Percentiles rank a stretch among this genome's conserved stretches.
These are phyloP conservation scores for Penicillium brasilianum DNA, from an alignment of 2,329 filamentous ascomycete species.

Conservation along the genomic window DNA sequence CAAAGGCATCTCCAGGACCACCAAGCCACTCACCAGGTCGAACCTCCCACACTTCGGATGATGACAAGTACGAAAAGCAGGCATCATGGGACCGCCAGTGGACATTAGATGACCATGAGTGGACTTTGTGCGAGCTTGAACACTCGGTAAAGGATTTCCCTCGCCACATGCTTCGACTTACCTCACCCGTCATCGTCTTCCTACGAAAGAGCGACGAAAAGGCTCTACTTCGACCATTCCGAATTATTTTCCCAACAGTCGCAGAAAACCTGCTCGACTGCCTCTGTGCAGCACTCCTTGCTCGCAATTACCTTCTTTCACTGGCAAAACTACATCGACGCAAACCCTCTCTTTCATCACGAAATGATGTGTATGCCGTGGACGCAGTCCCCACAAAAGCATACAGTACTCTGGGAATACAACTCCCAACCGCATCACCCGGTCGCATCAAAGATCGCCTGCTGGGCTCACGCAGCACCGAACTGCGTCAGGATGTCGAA, in stretches of 20 bases:
- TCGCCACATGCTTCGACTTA: conserved; percentile 42
- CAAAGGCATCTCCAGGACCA: conserved; percentile 23
- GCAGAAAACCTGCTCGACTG: conserved; percentile 42
- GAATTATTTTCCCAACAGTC: conserved; percentile 43
- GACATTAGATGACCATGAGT: conserved; percentile 48
- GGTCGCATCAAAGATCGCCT: conserved; percentile 37
- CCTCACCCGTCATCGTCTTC: conserved; percentile 47
- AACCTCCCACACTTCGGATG: conserved; percentile 33
- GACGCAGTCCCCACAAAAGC: conserved; percentile 43
- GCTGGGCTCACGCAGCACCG: conserved; percentile 36
- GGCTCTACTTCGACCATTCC: conserved; percentile 40
- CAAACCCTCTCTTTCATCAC: conserved; percentile 26
- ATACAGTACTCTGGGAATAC: conserved; percentile 40
- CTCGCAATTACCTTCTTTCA: conserved; percentile 44
- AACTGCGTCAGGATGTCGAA: conserved; percentile 41
- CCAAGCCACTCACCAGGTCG: conserved; percentile 23
- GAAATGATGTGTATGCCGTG: conserved; percentile 27
- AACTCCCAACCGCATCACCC: conserved; percentile 34
- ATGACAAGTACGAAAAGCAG: conserved; percentile 36
- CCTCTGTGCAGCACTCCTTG: conserved; percentile 45
- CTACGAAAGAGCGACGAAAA: conserved; percentile 45
- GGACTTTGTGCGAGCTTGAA: conserved; percentile 47
- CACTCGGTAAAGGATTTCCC: conserved; percentile 44
- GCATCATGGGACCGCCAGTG: conserved; percentile 45
- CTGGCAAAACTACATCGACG: conserved; percentile 35